Base-by-base conservation (phyloP, 768 basidiomycete genomes). In the Terana coerulea region DNA sequence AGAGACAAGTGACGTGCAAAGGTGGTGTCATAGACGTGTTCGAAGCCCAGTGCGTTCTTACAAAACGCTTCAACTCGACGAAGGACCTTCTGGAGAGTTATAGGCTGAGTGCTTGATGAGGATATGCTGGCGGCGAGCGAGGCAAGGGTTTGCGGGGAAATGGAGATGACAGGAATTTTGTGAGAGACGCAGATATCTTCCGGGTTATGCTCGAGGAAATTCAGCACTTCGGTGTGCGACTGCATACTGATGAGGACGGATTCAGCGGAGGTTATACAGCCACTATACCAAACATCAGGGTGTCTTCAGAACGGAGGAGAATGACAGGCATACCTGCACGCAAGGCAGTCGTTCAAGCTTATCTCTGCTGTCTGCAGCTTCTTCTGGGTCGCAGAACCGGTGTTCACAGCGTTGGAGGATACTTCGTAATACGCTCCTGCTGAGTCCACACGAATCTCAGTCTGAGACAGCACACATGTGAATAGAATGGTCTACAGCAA, bases 211-310 rank as follows among this genome's bases (percentile, higher is more conserved):
- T 75, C 68, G 12, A 98, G 76, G 60, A 92, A 87, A 42, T 79
- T 78, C 41, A 95, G 79, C 3, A 98, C 95, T 67, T 99, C 95
- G 14, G 81, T 80, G 61, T 98, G 95, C 6, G 93, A 95, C 67
- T 99, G 95, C 31, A 97, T 77, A 11, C 94, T 94, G 63, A 99
- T 97, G 53, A 99, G 79, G 40, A 98, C 85, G 17, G 93, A 95
- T 74, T 99, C 95, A 21, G 95, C 95, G 33, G 95, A 98, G 3
- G 97, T 99, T 61, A 99, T 98, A 64, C 97, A 99, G 2, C 97
- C 97, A 53, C 95, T 97, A 58, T 30, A 58, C 42, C 11, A 25
- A 51, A 46, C 24, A 40, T 5, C 21, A 40, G 21, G 15, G 35
- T 21, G 3, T 40, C 39, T 22, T 19, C 21, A 22, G 15, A 8